phyloP scores from a whole-genome alignment of 2,329 filamentous ascomycete genomes.

The Pseudodiploospora longispora region DNA sequence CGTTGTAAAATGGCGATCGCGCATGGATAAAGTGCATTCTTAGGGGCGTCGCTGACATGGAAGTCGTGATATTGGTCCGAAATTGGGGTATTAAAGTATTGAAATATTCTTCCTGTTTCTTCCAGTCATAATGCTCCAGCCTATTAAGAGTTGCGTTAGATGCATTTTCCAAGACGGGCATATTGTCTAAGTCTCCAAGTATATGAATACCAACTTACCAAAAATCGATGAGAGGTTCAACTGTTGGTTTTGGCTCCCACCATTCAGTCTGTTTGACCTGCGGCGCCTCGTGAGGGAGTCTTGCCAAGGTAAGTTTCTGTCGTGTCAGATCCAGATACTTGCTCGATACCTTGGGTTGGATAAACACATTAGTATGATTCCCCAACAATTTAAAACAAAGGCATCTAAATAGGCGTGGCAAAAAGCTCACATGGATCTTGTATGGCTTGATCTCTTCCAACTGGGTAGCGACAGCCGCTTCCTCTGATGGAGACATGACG shows the following conservation, averaged over 20 bases:
- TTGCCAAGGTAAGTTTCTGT: conserved; percentile 58
- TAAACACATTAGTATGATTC: neutral
- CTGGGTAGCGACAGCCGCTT: conserved; percentile 14
- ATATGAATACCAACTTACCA: conserved; percentile 34
- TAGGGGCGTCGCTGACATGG: conserved; percentile 32
- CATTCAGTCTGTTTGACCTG: conserved; percentile 40
- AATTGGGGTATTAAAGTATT: conserved; percentile 57
- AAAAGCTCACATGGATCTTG: conserved; percentile 45
- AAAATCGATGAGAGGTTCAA: conserved; percentile 59
- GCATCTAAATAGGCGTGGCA: conserved; percentile 18
- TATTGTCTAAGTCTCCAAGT: neutral
- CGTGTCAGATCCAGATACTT: conserved; percentile 60
- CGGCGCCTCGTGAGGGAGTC: conserved; percentile 52
- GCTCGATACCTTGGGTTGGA: conserved; percentile 46
- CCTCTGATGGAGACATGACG: conserved; percentile 11
- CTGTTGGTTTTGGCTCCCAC: conserved; percentile 52
- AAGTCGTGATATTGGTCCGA: conserved; percentile 44
- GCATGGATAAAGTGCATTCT: conserved; percentile 60
- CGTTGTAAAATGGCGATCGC: conserved; percentile 41
- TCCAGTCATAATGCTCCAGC: conserved; percentile 61
- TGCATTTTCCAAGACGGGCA: conserved; percentile 3
- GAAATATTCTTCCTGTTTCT: conserved; percentile 47
- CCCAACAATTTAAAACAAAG: neutral
- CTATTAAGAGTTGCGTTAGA: conserved; percentile 25
- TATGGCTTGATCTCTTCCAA: conserved; percentile 45